Evolutionary conservation across 257 asterid species (phyloP).

Genomic region (Lycium ferocissimum): DNA sequence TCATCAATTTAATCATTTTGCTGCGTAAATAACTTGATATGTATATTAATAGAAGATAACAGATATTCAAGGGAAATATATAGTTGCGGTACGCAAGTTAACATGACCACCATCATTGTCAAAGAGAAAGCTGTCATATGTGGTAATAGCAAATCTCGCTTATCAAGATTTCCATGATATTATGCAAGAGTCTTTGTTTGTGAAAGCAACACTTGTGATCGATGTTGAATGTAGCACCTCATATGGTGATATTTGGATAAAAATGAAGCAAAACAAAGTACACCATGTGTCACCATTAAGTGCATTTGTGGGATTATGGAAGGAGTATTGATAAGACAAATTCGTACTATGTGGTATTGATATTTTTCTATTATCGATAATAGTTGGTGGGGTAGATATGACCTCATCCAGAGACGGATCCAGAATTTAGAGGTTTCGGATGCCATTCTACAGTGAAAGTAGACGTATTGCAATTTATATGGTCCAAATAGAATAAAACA

Average conservation of each 20-base stretch:
- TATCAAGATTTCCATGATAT: neutral
- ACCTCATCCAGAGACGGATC: too few relatives aligned
- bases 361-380: too few relatives aligned
- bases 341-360: neutral
- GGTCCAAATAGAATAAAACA: too few relatives aligned
- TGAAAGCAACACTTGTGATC: conserved; percentile 24
- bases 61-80: neutral
- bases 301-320: neutral
- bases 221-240: neutral
- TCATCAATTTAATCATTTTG: too few relatives aligned
- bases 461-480: too few relatives aligned
- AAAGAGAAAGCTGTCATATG: neutral
- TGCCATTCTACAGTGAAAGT: too few relatives aligned
- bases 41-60: neutral
- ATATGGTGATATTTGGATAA: neutral
- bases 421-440: too few relatives aligned
- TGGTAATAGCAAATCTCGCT: neutral
- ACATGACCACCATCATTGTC: neutral
- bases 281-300: neutral
- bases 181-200: neutral
- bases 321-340: neutral
- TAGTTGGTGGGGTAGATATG: too few relatives aligned
- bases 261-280: neutral
- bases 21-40: neutral
- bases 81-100: neutral